Percentiles rank a stretch among this genome's conserved stretches.
Conservation (phyloP, 495 filamentous ascomycete genomes). For the Daldinia loculata region DNA sequence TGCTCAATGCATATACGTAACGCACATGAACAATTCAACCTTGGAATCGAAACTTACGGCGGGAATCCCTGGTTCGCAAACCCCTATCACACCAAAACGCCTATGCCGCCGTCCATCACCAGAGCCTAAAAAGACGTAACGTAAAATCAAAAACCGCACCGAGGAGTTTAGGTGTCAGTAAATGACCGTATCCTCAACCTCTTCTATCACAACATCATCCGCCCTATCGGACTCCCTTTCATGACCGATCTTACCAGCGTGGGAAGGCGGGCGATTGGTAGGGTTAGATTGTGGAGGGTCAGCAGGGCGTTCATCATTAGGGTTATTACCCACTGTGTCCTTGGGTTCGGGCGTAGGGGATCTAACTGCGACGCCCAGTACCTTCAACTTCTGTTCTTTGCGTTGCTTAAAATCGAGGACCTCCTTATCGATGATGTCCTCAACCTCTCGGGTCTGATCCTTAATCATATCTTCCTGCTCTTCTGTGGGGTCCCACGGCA, state of each 20-base stretch:
- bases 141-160: constrained; percentile 7
- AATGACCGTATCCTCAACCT: constrained; percentile 85
- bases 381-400: constrained; percentile 45
- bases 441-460: constrained; percentile 55
- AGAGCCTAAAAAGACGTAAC: constrained; percentile 1
- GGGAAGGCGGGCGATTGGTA: constrained; percentile 49
- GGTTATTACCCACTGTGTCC: constrained; percentile 57
- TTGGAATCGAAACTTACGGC: constrained; percentile 37
- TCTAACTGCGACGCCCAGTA: constrained; percentile 44
- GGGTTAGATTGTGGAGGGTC: constrained; percentile 49
- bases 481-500: constrained; percentile 79
- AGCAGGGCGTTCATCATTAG: constrained; percentile 55
- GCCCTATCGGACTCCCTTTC: constrained; percentile 68
- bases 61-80: constrained; percentile 5
- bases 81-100: constrained; percentile 27
- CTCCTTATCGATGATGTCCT: constrained; percentile 58
- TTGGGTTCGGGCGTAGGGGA: constrained; percentile 38
- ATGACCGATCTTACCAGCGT: constrained; percentile 43
- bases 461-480: constrained; percentile 59
- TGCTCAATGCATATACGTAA: constrained; percentile 6
- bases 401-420: constrained; percentile 52
- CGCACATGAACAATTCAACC: constrained; percentile 19
- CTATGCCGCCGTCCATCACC: constrained; percentile 10
- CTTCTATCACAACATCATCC: constrained; percentile 76
- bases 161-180: constrained; percentile 62